Percentiles rank a stretch among this genome's conserved stretches.
Conservation (phyloP, 2,329 filamentous ascomycete genomes). For the Nannizziopsis arthrosporioides region DNA sequence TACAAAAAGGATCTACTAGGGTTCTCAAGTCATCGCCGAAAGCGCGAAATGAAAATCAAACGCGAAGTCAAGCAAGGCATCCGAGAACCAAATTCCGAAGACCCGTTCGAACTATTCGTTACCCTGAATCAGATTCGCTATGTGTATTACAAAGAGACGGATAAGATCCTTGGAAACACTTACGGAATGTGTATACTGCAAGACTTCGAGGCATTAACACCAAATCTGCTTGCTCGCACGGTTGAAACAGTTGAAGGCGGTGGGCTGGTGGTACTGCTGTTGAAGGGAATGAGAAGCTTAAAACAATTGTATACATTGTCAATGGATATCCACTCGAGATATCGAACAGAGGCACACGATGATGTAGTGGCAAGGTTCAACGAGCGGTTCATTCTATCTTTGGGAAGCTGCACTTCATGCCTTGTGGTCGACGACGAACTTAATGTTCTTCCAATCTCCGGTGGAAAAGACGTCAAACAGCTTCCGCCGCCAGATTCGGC, state of each 20-base stretch:
- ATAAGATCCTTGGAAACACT: slow-evolving; percentile 95
- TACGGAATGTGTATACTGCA: slow-evolving; percentile 98
- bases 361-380: slow-evolving; percentile 96
- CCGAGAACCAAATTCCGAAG: slow-evolving; percentile 80
- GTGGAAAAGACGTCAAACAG: slow-evolving; percentile 76
- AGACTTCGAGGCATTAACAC: slow-evolving; percentile 94
- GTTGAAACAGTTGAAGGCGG: slow-evolving; percentile 97
- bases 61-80: slow-evolving; percentile 94
- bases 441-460: slow-evolving; percentile 93
- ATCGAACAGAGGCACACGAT: slow-evolving; percentile 88
- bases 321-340: slow-evolving; percentile 96
- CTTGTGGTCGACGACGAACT: slow-evolving; percentile 95
- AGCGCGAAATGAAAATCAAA: slow-evolving; percentile 96
- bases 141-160: slow-evolving; percentile 98
- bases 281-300: slow-evolving; percentile 94
- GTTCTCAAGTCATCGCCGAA: slow-evolving; percentile 93
- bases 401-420: slow-evolving; percentile 90
- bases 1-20: slow-evolving; percentile 97
- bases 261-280: slow-evolving; percentile 73
- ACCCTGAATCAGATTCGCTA: slow-evolving; percentile 95
- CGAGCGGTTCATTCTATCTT: slow-evolving; percentile 87
- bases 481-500: slow-evolving; percentile 66
- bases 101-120: slow-evolving; percentile 95
- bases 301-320: slow-evolving; percentile 94
- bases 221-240: slow-evolving; percentile 87